Base-by-base conservation (phyloP, 352 stramenopile species). In the Phytophthora meadii region DNA sequence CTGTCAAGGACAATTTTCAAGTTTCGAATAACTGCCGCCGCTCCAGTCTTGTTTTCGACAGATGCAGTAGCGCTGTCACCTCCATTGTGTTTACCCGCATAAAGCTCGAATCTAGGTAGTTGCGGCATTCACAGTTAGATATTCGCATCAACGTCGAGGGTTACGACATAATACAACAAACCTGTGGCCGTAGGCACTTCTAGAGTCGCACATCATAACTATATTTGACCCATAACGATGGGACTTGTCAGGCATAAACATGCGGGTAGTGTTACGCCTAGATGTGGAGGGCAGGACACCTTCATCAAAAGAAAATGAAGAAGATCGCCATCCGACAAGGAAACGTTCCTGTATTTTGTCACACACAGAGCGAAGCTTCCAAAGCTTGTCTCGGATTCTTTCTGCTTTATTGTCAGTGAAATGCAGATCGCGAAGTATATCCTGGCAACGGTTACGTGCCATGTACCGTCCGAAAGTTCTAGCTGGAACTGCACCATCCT, bases 221-320 rank as follows among this genome's bases (percentile, higher is more conserved):
- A 67, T 24, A n/a, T 67, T 61, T 7, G 36, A 42, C 12, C 36
- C 59, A 44, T 61, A 61, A 6, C 42, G 44, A 12, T 61, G 59
- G 1, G 59, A 50, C 5, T 68, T 61, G 34, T 61, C 50, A 2
- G 50, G 70, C 53, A 72, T 74, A 24, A 74, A 76, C 52, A 74
- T 74, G 0, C 63, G 46, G 0, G 63, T 76, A 0, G 59, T 72
- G 62, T 76, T 79, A 2, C 59, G 46, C 1, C 36, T 32, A 0
- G 59, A 81, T 1, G 69, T 76, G 0, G 62, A 15, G 2, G 48
- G 65, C 0, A 76, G 17, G 2, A 78, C 58, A 9, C 62, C 69
- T 44, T 74, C 65, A 14, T 74, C n/a, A 69, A 15, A 81, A 82
- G 0, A 55, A 70, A 8, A 73, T 0, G 57, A 17, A 4, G 40